Evolutionary conservation across 495 filamentous ascomycete species (phyloP), one percentile per base, ranked within the genome.

Genomic region (Schizothecium vesticola): DNA sequence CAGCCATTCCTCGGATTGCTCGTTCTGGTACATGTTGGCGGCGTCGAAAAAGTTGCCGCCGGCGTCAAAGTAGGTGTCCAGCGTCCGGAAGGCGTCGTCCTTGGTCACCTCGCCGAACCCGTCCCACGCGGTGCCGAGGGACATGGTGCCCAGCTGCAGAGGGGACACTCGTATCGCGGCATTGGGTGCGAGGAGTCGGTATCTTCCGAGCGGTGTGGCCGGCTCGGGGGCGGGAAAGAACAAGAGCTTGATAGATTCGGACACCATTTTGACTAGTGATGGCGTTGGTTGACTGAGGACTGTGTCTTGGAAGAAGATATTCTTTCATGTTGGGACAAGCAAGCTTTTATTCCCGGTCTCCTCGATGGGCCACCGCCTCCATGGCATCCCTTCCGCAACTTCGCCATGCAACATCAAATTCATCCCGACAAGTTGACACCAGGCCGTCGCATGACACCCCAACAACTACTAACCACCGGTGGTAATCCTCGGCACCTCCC

Each of bases 11-110:
- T 94, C 91, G 7, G 88, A 90, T 65, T 92, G 79, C 67, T 86
- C 69, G 66, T 77, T 78, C 70, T 93, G 89, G 79, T 94, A 93
- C 75, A 83, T 86, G 73, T 87, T 90, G 58, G 88, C 78, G 1
- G 90, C 92, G 72, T 94, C 91, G 70, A 94, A 87, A 79, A 92
- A 92, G 78, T 94, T 94, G 29, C 91, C 91, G 10, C 59, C 68
- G 0, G 24, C 65, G 19, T 59, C 0, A 24, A 58, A 58, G 29
- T 26, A 69, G 23, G 13, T 31, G 56, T 64, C 61, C 8, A 69
- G 29, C 11, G 59, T 23, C 12, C 10, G 16, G 58, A 68, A 68
- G 23, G 66, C 66, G 63, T 56, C 24, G 13, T 51, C 31, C 25
- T 61, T 67, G 26, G 31, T 67, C 31, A 67, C 51, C 1, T 16